A percentile compares a stretch with the other conserved stretches of the same genome.
Conservation (phyloP, 2,329 filamentous ascomycete genomes). For the Hymenoscyphus fraxineus region DNA sequence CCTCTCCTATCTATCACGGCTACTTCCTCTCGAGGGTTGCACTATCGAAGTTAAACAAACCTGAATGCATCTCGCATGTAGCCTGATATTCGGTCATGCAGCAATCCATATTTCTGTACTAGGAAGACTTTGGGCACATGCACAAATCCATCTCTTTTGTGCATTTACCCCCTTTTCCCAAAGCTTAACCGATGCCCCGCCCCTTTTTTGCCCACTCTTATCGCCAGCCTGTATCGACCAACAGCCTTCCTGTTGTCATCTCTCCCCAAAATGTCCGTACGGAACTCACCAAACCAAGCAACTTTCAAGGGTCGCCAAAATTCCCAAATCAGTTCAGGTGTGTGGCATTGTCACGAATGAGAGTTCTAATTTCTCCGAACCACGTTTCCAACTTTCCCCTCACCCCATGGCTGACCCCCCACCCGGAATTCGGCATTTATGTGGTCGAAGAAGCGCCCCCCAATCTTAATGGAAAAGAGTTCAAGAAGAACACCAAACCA, state of each 20-base stretch:
- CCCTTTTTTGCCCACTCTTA: not conserved
- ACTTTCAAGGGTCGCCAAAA: not conserved
- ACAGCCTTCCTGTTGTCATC: not conserved
- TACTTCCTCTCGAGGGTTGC: not conserved
- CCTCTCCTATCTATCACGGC: not conserved
- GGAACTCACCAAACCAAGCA: not conserved
- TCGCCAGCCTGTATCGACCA: not conserved
- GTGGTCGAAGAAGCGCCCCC: constrained; percentile 1
- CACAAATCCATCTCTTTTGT: not conserved
- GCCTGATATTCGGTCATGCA: not conserved
- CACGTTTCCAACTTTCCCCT: constrained; percentile 1
- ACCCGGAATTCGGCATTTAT: not conserved
- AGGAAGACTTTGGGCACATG: not conserved
- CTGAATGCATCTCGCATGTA: not conserved
- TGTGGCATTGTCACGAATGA: not conserved
- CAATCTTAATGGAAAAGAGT: not conserved
- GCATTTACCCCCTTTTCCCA: not conserved
- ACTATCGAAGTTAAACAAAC: not conserved
- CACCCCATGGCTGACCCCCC: not conserved
- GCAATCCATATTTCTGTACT: not conserved
- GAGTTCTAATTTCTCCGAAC: not conserved
- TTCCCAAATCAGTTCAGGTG: not conserved
- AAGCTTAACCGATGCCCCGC: not conserved
- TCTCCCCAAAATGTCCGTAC: not conserved
- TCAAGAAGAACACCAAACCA: not conserved